Percentiles rank a stretch among this genome's conserved stretches.
These are phyloP conservation scores for Orbilia quercus DNA, from an alignment of 2,329 filamentous ascomycete genomes.

Conservation along the genomic window DNA sequence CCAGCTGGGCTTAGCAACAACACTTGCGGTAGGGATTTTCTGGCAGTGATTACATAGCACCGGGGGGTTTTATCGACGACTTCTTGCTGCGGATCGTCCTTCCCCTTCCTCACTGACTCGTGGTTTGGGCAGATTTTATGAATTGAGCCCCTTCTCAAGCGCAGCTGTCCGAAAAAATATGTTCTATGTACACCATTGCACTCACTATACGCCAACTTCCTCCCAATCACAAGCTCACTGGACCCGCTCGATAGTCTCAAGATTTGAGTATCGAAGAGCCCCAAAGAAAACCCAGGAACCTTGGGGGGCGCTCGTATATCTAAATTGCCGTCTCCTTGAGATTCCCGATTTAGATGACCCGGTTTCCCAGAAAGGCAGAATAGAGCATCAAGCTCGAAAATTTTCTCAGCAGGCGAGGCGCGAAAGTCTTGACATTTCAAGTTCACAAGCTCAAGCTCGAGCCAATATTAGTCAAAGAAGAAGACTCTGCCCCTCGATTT, in stretches of 20 bases:
- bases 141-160: constrained; percentile 19
- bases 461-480: constrained; percentile 9
- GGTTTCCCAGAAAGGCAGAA: constrained; percentile 54
- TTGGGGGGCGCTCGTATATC: constrained; percentile 38
- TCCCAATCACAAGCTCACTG: constrained; percentile 30
- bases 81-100: constrained; percentile 48
- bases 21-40: constrained; percentile 54
- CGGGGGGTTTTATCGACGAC: constrained; percentile 50
- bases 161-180: constrained; percentile 4
- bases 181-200: no score
- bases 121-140: constrained; percentile 8
- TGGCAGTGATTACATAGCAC: constrained; percentile 53
- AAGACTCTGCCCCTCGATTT: neutral
- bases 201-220: constrained; percentile 15
- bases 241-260: constrained; percentile 29
- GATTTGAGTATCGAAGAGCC: constrained; percentile 49
- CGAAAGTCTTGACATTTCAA: constrained; percentile 15
- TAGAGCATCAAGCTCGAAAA: constrained; percentile 17
- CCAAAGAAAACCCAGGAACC: constrained; percentile 1
- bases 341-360: constrained; percentile 52
- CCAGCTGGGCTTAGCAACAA: constrained; percentile 54
- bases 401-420: constrained; percentile 33
- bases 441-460: neutral
- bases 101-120: constrained; percentile 36
- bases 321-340: constrained; percentile 45